Conservation (phyloP, 257 asterid genomes). For the Salvia hispanica region DNA sequence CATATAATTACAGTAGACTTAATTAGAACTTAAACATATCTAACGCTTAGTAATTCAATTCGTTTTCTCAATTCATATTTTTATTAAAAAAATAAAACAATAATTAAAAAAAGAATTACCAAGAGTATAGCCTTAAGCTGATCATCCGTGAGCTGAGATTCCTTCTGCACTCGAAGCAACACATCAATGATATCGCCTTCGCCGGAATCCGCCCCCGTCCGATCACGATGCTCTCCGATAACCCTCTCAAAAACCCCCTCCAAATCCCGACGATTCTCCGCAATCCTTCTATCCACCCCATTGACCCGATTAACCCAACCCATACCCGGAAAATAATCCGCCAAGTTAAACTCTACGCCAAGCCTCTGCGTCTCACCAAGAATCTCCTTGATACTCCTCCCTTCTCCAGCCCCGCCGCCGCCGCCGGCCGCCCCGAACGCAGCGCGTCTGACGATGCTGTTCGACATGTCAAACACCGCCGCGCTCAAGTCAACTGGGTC, state of each 20-base stretch:
- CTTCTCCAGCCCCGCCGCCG: no score
- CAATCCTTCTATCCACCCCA: constrained; percentile 39
- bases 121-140: constrained; percentile 43
- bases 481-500: constrained; percentile 36
- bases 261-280: constrained; percentile 21
- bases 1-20: no score
- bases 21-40: no score
- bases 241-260: constrained; percentile 37
- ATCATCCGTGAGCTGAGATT: constrained; percentile 26
- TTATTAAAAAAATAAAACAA: no score
- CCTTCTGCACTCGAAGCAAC: constrained; percentile 43
- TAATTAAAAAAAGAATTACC: background rate
- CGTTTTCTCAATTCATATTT: no score
- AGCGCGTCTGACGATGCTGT: constrained; percentile 44
- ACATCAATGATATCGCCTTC: constrained; percentile 49
- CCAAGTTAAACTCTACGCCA: constrained; percentile 31
- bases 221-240: constrained; percentile 39
- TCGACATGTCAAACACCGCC: constrained; percentile 29
- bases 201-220: constrained; percentile 8
- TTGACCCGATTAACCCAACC: constrained; percentile 49
- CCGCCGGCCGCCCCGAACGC: constrained; percentile 39
- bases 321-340: constrained; percentile 44
- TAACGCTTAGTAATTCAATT: no score
- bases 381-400: constrained; percentile 28
- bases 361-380: constrained; percentile 32